These are phyloP conservation scores for Panicum virgatum DNA, from an alignment of 202 grass and related monocot species.

Conservation along the genomic window DNA sequence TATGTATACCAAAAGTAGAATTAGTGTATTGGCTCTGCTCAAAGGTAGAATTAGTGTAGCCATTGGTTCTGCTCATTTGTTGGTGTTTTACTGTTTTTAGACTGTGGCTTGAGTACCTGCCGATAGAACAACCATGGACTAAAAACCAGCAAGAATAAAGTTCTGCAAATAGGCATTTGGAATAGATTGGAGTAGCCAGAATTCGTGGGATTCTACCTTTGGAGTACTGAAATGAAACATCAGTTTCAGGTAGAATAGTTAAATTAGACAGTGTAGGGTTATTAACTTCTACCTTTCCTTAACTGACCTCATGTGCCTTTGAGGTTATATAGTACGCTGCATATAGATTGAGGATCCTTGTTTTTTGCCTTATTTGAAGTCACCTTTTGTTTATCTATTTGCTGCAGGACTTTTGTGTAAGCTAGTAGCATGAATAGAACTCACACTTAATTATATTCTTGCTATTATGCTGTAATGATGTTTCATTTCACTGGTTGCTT, in stretches of 20 bases:
- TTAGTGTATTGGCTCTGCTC: too few relatives aligned
- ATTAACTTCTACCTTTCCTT: background rate
- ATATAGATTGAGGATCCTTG: background rate
- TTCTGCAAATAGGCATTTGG: background rate
- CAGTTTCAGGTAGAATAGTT: background rate
- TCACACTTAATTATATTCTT: background rate
- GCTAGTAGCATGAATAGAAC: background rate
- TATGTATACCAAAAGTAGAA: background rate
- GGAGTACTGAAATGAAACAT: background rate
- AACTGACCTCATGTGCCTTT: background rate
- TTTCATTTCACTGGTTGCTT: background rate
- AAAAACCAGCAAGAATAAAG: background rate
- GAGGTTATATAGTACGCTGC: background rate
- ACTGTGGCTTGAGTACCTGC: background rate
- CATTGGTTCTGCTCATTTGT: background rate
- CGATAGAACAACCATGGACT: background rate
- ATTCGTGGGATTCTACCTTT: background rate
- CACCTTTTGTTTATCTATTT: background rate
- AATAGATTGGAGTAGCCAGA: background rate
- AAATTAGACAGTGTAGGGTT: background rate
- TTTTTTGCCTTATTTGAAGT: background rate
- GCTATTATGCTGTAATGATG: conserved; percentile 18
- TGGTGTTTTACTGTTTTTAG: background rate
- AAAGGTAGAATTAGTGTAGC: too few relatives aligned
- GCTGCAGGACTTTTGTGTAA: background rate